Percentiles rank a stretch among this genome's conserved stretches.
Conservation (phyloP, 164 flowering plant genomes). For the Pachysandra terminalis region DNA sequence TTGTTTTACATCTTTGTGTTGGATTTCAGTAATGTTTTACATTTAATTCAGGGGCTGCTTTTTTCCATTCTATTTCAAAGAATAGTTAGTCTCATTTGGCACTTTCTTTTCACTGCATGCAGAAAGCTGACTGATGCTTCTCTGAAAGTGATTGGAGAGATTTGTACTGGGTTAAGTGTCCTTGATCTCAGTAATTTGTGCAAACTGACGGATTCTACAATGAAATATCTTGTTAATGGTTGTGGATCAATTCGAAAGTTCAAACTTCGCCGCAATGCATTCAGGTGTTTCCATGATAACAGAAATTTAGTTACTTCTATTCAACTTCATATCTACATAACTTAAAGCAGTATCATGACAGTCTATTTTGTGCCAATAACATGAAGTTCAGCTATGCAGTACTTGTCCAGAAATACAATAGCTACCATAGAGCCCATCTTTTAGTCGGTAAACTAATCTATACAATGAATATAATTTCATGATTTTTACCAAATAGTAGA, state of each 20-base stretch:
- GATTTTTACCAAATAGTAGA: not conserved
- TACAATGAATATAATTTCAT: no score
- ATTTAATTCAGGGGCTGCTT: no score
- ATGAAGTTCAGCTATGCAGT: no score
- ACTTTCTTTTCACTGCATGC: slow-evolving; percentile 24
- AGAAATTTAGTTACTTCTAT: not conserved
- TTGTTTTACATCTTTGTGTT: not conserved
- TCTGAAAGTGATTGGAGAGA: slow-evolving; percentile 50
- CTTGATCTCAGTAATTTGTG: slow-evolving; percentile 56
- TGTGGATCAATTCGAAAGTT: slow-evolving; percentile 48
- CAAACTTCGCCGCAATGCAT: slow-evolving; percentile 52
- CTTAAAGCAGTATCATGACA: not conserved
- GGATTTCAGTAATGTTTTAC: not conserved
- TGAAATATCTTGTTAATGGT: slow-evolving; percentile 71
- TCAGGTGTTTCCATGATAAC: no score
- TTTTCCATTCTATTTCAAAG: not conserved
- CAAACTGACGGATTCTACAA: slow-evolving; percentile 66
- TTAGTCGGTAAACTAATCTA: no score
- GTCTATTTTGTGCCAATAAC: no score
- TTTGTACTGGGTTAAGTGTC: slow-evolving; percentile 49
- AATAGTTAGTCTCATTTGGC: not conserved
- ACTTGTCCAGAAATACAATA: no score
- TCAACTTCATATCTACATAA: not conserved
- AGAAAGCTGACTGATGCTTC: slow-evolving; percentile 80
- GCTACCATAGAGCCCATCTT: no score